phyloP scores from a whole-genome alignment of 1,284 basidiomycete species.

The Trichosporon inkin region DNA sequence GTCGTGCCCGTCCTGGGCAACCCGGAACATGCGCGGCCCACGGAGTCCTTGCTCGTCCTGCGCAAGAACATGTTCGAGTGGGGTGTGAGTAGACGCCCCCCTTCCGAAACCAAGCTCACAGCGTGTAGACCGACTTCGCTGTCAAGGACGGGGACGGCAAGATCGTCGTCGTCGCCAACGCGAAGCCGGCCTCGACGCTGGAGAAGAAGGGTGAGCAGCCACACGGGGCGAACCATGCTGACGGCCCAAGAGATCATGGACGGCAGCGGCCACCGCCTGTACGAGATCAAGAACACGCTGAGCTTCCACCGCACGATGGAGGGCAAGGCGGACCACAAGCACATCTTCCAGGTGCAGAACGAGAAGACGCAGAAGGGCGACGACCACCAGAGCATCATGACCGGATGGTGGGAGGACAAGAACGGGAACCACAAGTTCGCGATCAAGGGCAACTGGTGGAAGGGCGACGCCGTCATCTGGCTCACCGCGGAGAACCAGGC shows the following conservation, averaged over 20 bases:
- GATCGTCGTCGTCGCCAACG: neutral
- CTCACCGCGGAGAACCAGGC: neutral
- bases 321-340: neutral
- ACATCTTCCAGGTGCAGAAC: neutral
- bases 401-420: neutral
- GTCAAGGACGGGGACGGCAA: neutral
- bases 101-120: neutral
- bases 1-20: neutral
- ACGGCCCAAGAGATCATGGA: neutral
- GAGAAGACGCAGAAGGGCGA: neutral
- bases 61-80: neutral
- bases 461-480: slow-evolving; percentile 2
- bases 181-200: neutral
- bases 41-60: neutral
- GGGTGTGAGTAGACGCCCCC: neutral
- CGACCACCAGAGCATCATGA: neutral
- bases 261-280: neutral
- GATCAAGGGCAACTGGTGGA: slow-evolving; percentile 7
- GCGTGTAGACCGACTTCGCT: neutral
- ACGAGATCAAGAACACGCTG: neutral
- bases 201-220: neutral
- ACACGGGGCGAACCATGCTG: too few species aligned
- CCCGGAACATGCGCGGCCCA: neutral
- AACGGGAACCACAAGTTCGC: neutral
- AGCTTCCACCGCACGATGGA: slow-evolving; percentile 4